Evolutionary conservation across 2,329 filamentous ascomycete species (phyloP).

Genomic region (Coleophoma eucalyptorum): DNA sequence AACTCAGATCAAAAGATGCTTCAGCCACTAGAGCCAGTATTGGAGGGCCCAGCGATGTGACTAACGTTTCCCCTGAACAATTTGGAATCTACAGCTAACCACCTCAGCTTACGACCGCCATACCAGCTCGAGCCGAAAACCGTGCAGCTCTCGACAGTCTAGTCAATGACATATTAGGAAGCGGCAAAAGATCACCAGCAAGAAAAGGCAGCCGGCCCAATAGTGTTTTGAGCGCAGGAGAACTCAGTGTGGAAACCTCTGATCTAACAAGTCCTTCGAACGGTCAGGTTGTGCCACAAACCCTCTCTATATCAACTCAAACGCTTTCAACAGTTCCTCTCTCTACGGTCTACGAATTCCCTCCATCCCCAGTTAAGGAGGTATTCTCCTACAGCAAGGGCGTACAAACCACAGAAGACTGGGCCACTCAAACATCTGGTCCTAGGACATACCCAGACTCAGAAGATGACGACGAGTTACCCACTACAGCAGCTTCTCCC

Average conservation of each 20-base stretch:
- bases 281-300: constrained; percentile 28
- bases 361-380: constrained; percentile 73
- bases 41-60: constrained; percentile 69
- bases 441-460: constrained; percentile 53
- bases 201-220: constrained; percentile 74
- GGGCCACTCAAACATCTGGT: constrained; percentile 51
- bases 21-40: constrained; percentile 65
- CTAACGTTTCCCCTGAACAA: constrained; percentile 22
- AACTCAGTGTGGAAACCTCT: constrained; percentile 72
- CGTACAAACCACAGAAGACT: constrained; percentile 83
- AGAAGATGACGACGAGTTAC: constrained; percentile 59
- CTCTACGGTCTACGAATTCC: constrained; percentile 76
- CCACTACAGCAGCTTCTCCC: constrained; percentile 52
- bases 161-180: constrained; percentile 75
- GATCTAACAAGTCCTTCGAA: constrained; percentile 49
- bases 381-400: constrained; percentile 96
- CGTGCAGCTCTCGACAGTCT: constrained; percentile 79
- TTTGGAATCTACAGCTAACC: too few species aligned
- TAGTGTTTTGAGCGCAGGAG: constrained; percentile 78
- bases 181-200: constrained; percentile 59
- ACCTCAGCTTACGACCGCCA: constrained; percentile 55
- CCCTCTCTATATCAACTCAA: constrained; percentile 46
- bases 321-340: constrained; percentile 71
- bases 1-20: constrained; percentile 75
- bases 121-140: constrained; percentile 63